phyloP scores from a whole-genome alignment of 805 yeast genomes.

The Brettanomyces sp. region DNA sequence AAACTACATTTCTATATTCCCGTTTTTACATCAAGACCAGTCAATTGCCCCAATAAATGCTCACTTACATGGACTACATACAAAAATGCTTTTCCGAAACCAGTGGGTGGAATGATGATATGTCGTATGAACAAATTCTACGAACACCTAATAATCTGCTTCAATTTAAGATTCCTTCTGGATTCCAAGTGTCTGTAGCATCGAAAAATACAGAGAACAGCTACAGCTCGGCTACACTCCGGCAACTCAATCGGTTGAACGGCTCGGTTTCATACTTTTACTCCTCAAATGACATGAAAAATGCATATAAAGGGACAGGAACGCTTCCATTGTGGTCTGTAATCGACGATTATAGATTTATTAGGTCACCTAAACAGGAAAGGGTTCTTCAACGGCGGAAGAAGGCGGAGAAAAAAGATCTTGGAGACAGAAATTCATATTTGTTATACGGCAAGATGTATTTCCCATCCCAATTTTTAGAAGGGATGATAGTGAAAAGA shows the following conservation, averaged over 20 bases:
- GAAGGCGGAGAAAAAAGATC: neutral
- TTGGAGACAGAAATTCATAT: slow-evolving; percentile 21
- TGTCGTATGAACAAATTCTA: slow-evolving; percentile 64
- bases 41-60: slow-evolving; percentile 33
- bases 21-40: too few species aligned
- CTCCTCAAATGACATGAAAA: slow-evolving; percentile 46
- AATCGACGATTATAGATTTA: slow-evolving; percentile 55
- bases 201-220: slow-evolving; percentile 61
- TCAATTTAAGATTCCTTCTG: slow-evolving; percentile 65
- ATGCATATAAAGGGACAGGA: slow-evolving; percentile 39
- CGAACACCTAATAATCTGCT: slow-evolving; percentile 63
- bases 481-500: slow-evolving; percentile 74
- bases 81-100: slow-evolving; percentile 59
- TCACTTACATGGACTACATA: slow-evolving; percentile 80
- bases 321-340: slow-evolving; percentile 55
- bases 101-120: slow-evolving; percentile 74
- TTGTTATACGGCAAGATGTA: slow-evolving; percentile 79
- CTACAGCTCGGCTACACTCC: slow-evolving; percentile 63
- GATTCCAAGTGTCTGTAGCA: slow-evolving; percentile 55
- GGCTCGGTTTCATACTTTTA: slow-evolving; percentile 82
- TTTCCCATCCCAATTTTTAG: slow-evolving; percentile 78
- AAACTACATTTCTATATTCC: too few species aligned
- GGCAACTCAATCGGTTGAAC: slow-evolving; percentile 53
- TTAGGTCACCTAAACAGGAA: slow-evolving; percentile 16
- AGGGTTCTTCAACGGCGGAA: neutral